Percentiles rank a stretch among this genome's conserved stretches.
These are phyloP conservation scores for Wickerhamomyces subpelliculosus DNA, from an alignment of 805 yeast genomes.

Conservation along the genomic window DNA sequence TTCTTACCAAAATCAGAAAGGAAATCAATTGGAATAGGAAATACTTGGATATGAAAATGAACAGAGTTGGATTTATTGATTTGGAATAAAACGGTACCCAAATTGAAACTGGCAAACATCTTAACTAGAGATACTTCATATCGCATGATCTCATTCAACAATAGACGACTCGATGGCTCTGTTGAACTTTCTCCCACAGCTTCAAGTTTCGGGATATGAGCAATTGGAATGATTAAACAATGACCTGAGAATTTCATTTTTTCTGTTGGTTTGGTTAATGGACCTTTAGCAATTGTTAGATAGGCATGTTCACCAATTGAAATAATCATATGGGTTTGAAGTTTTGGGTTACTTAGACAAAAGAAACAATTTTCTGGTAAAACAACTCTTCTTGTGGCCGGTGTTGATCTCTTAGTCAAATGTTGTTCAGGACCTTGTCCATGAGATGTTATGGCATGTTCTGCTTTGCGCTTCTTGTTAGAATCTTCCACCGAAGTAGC, in stretches of 20 bases:
- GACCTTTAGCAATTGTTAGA: conserved; percentile 81
- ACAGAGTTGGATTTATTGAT: conserved; percentile 57
- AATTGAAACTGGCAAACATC: conserved; percentile 37
- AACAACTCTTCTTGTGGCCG: conserved; percentile 30
- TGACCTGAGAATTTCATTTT: conserved; percentile 67
- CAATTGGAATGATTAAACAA: conserved; percentile 71
- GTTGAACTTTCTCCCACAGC: conserved; percentile 14
- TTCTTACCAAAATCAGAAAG: conserved; percentile 36
- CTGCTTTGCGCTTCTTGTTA: too few species aligned
- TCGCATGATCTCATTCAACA: conserved; percentile 36
- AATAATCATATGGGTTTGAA: conserved; percentile 74
- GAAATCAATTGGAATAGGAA: conserved; percentile 54
- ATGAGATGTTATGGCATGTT: too few species aligned
- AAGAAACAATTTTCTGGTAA: conserved; percentile 68
- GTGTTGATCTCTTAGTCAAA: too few species aligned
- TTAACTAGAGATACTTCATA: conserved; percentile 42
- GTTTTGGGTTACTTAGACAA: conserved; percentile 72
- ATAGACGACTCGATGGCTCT: conserved; percentile 23
- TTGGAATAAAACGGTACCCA: conserved; percentile 60
- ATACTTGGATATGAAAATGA: conserved; percentile 71
- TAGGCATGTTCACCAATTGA: conserved; percentile 64
- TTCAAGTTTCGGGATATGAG: conserved; percentile 50
- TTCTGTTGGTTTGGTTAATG: conserved; percentile 49
- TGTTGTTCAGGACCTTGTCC: too few species aligned
- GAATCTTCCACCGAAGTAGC: too few species aligned